These are phyloP conservation scores for Lipomyces mesembrius DNA, from an alignment of 805 yeast genomes.

Conservation along the genomic window DNA sequence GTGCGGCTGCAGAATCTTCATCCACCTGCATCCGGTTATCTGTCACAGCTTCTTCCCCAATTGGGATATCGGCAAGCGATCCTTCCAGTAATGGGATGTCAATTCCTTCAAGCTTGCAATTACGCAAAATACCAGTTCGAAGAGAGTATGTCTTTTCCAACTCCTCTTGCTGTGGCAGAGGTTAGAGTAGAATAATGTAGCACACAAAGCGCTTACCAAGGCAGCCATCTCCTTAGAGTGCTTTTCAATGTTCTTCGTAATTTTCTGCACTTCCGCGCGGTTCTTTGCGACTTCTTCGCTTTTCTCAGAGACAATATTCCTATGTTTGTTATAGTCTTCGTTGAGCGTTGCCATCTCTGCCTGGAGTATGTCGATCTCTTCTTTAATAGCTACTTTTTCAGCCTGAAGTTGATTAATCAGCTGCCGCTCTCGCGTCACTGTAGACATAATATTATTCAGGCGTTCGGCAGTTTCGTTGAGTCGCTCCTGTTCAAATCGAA, in stretches of 20 bases:
- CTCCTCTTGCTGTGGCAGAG: constrained; percentile 34
- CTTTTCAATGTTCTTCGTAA: constrained; percentile 26
- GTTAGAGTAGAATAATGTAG: background rate
- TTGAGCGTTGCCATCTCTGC: constrained; percentile 42
- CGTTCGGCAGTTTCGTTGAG: constrained; percentile 56
- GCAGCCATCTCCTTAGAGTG: constrained; percentile 12
- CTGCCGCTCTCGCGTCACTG: constrained; percentile 49
- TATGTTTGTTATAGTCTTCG: constrained; percentile 32
- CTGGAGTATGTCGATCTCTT: constrained; percentile 51
- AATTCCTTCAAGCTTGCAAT: constrained; percentile 74
- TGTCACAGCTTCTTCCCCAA: constrained; percentile 54
- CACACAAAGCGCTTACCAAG: constrained; percentile 16
- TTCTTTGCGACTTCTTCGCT: constrained; percentile 27
- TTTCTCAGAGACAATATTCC: constrained; percentile 25
- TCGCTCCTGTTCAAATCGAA: constrained; percentile 68
- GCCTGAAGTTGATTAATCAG: constrained; percentile 47
- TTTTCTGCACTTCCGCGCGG: constrained; percentile 25
- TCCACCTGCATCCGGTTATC: constrained; percentile 45
- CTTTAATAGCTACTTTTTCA: constrained; percentile 49
- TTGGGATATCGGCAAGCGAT: constrained; percentile 61
- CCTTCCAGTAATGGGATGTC: constrained; percentile 67
- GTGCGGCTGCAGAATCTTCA: constrained; percentile 36
- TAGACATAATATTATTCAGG: constrained; percentile 45
- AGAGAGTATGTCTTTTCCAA: constrained; percentile 46
- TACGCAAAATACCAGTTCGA: constrained; percentile 62